Conservation (phyloP, 2,329 filamentous ascomycete genomes). For the Knufia fluminis region DNA sequence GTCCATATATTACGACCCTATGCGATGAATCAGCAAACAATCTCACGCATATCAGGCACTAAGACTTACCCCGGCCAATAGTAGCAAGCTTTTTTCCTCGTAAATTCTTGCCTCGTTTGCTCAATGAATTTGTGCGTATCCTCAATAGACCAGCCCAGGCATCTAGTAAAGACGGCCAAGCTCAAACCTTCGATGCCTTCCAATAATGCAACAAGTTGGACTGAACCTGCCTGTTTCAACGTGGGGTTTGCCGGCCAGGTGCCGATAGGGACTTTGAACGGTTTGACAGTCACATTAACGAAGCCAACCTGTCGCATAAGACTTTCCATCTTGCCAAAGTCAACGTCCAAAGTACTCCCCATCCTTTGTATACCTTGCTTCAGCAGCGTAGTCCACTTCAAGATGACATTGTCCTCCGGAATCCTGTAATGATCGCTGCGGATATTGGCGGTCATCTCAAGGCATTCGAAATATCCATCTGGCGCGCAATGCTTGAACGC, state of each 20-base stretch:
- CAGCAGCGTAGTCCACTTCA: conserved; percentile 13
- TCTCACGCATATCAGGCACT: not conserved
- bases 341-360: conserved; percentile 9
- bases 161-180: conserved; percentile 19
- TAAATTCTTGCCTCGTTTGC: conserved; percentile 13
- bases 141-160: conserved; percentile 24
- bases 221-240: conserved; percentile 22
- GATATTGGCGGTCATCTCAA: conserved; percentile 10
- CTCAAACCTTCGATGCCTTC: conserved; percentile 14
- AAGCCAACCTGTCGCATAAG: conserved; percentile 13
- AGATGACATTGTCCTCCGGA: conserved; percentile 9
- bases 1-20: conserved; percentile 7
- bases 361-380: conserved; percentile 12
- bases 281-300: conserved; percentile 10
- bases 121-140: conserved; percentile 22
- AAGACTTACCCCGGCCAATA: conserved; percentile 9
- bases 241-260: conserved; percentile 25
- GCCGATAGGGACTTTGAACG: conserved; percentile 21
- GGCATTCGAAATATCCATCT: conserved; percentile 12
- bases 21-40: not conserved
- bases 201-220: conserved; percentile 12
- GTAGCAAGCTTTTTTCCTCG: conserved; percentile 6
- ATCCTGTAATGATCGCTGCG: conserved; percentile 13
- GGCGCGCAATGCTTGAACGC: conserved; percentile 11
- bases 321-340: conserved; percentile 7